These are phyloP conservation scores for Fusarium albosuccineum DNA, from an alignment of 2,329 filamentous ascomycete genomes.

Conservation along the genomic window DNA sequence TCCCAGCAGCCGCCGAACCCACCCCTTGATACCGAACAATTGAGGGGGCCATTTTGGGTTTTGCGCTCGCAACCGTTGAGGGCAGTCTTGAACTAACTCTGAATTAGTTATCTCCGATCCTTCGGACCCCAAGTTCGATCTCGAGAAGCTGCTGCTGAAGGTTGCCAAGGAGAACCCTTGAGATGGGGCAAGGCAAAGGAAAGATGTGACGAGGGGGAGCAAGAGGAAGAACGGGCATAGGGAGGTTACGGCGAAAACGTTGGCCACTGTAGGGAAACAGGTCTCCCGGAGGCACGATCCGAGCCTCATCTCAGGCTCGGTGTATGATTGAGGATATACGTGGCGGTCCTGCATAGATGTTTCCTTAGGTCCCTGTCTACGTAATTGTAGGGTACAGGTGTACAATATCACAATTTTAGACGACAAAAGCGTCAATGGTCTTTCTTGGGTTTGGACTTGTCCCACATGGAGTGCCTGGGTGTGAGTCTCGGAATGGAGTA, in stretches of 20 bases:
- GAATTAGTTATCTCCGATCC: conserved; percentile 67
- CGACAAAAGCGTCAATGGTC: conserved; percentile 47
- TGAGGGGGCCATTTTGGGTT: conserved; percentile 23
- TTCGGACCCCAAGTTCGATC: conserved; percentile 89
- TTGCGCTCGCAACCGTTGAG: conserved; percentile 7
- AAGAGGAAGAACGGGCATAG: conserved; percentile 45
- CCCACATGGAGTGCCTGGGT: conserved; percentile 9
- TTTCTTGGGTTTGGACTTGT: conserved; percentile 31
- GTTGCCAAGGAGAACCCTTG: conserved; percentile 68
- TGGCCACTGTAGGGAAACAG: conserved; percentile 42
- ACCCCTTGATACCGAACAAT: conserved; percentile 19
- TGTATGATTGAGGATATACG: conserved; percentile 57
- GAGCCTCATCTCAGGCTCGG: conserved; percentile 49
- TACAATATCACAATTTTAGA: conserved; percentile 67
- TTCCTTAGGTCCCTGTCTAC: conserved; percentile 60
- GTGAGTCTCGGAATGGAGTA: conserved; percentile 5
- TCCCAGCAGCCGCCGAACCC: conserved; percentile 9
- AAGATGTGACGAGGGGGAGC: conserved; percentile 38
- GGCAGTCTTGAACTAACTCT: conserved; percentile 39
- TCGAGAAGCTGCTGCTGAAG: conserved; percentile 84
- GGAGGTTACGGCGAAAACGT: conserved; percentile 43
- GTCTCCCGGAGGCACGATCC: conserved; percentile 45
- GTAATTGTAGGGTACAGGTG: conserved; percentile 61
- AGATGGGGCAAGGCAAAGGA: conserved; percentile 39
- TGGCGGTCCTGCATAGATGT: conserved; percentile 64